Evolutionary conservation across 2,329 filamentous ascomycete species (phyloP), one percentile per base, ranked within the genome.

Genomic region (Elsinoe perseae): DNA sequence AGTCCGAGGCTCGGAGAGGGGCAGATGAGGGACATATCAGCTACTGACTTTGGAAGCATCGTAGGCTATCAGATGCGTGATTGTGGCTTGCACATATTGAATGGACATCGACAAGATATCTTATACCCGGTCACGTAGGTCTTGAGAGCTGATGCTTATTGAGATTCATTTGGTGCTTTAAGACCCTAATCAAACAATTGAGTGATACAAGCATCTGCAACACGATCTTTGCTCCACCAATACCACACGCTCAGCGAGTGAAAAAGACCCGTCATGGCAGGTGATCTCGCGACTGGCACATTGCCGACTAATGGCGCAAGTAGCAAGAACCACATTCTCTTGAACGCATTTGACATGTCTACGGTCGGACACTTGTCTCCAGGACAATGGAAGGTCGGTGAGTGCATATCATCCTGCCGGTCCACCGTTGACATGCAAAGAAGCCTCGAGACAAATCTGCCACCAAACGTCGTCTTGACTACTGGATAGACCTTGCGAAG

Each of bases 301-400:
- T 16, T 18, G 16, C 20, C 62, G 5, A 56, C 56, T 43, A 61
- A 20, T 40, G 64, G 27, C 63, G 60, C 12, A 4, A 7, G 2
- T 12, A 36, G n/a, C 4, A 79, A 76, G 64, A 80, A 79, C 61
- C 73, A 79, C 23, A 83, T 84, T 12, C 64, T 84, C 4, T 70
- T 85, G 46, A 85, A 84, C 70, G 82, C 81, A 2, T 84, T 85
- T 61, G 82, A 84, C 58, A 84, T 84, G 81, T 81, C 75, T 1
- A 84, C 81, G 0, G 75, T 84, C 4, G 82, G 82, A 2, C 83
- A 86, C 64, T 65, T 86, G 30, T 82, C 80, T 0, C 81, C 82
- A 0, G 83, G 83, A 0, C 82, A 85, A 69, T 86, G 83, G 83
- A 85, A 83, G 71, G 80, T 80, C 4, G n/a, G 14, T 38, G n/a